Percentiles rank a stretch among this genome's conserved stretches.
Conservation (phyloP, 768 basidiomycete species). For the Brasilioporus rufonigricans region DNA sequence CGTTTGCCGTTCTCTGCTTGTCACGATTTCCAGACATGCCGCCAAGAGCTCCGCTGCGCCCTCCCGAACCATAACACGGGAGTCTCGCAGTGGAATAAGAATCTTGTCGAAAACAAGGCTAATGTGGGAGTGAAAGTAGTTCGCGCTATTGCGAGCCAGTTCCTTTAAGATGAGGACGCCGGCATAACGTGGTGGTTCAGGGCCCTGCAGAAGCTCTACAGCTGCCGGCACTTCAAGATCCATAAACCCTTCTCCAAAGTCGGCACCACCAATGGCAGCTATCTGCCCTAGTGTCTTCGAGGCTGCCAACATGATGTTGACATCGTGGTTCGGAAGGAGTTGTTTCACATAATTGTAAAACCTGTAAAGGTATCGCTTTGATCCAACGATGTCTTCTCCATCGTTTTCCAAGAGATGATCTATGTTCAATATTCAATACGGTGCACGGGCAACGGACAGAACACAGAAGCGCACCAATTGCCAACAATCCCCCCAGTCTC, state of each 20-base stretch:
- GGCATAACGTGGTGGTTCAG: constrained; percentile 85
- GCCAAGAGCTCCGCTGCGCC: constrained; percentile 93
- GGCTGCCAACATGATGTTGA: constrained; percentile 91
- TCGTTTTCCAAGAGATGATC: constrained; percentile 78
- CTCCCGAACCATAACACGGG: constrained; percentile 87
- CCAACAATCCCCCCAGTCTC: constrained; percentile 82
- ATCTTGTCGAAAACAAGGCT: constrained; percentile 90
- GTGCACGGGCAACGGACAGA: background rate
- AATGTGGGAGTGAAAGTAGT: constrained; percentile 86
- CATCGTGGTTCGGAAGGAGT: constrained; percentile 86
- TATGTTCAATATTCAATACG: constrained; percentile 19
- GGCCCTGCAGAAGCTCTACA: constrained; percentile 71
- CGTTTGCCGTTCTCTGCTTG: constrained; percentile 64
- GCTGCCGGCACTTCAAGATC: constrained; percentile 85
- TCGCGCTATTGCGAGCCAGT: constrained; percentile 84
- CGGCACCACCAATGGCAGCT: constrained; percentile 75
- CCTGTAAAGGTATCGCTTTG: constrained; percentile 76
- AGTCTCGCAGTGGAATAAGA: constrained; percentile 84
- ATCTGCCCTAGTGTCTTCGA: constrained; percentile 92
- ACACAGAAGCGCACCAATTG: constrained; percentile 62
- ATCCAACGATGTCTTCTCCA: constrained; percentile 78
- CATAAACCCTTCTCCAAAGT: constrained; percentile 88
- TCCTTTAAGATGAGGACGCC: constrained; percentile 94
- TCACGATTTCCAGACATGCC: constrained; percentile 86
- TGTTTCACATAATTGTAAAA: constrained; percentile 93